Percentiles rank a stretch among this genome's conserved stretches.
phyloP scores from a whole-genome alignment of 1,284 basidiomycete species.

The Microbotryum lychnidis-dioicae region DNA sequence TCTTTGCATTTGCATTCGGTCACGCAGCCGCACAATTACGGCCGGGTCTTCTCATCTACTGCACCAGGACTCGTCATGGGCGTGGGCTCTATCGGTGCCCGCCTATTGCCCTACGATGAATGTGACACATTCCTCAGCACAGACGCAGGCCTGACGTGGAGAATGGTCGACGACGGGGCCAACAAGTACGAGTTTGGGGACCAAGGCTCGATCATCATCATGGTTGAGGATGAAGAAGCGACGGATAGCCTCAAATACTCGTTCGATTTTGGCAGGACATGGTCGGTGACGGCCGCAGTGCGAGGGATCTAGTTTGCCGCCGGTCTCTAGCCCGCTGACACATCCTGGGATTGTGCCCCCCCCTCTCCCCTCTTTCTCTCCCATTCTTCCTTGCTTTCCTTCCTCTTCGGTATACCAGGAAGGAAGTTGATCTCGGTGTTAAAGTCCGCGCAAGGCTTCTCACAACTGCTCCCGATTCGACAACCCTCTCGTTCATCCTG shows the following conservation, averaged over 20 bases:
- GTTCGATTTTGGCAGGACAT: constrained; percentile 72
- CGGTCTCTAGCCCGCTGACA: too few species aligned
- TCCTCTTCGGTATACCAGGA: constrained; percentile 46
- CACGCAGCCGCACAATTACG: constrained; percentile 82
- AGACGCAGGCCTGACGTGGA: constrained; percentile 83
- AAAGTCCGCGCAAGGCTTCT: constrained; percentile 66
- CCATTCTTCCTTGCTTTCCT: background rate
- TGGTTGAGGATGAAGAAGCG: constrained; percentile 77
- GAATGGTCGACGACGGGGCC: constrained; percentile 64
- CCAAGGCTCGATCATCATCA: constrained; percentile 68
- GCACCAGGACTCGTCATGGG: constrained; percentile 93
- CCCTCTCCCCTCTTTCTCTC: background rate
- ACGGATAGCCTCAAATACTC: constrained; percentile 69
- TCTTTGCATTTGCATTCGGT: constrained; percentile 88
- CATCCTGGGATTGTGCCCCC: background rate
- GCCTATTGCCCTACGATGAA: constrained; percentile 68
- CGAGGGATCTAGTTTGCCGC: background rate
- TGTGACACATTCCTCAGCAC: constrained; percentile 88
- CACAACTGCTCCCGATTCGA: constrained; percentile 81
- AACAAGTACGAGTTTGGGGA: constrained; percentile 97
- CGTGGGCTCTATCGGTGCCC: constrained; percentile 74
- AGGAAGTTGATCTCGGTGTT: constrained; percentile 59
- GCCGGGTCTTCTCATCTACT: constrained; percentile 84
- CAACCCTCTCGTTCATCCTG: constrained; percentile 83
- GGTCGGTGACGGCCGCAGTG: constrained; percentile 49